Percentiles rank a stretch among this genome's conserved stretches.
Conservation (phyloP, 139 green algal genomes). For the Nannochloris sp. region DNA sequence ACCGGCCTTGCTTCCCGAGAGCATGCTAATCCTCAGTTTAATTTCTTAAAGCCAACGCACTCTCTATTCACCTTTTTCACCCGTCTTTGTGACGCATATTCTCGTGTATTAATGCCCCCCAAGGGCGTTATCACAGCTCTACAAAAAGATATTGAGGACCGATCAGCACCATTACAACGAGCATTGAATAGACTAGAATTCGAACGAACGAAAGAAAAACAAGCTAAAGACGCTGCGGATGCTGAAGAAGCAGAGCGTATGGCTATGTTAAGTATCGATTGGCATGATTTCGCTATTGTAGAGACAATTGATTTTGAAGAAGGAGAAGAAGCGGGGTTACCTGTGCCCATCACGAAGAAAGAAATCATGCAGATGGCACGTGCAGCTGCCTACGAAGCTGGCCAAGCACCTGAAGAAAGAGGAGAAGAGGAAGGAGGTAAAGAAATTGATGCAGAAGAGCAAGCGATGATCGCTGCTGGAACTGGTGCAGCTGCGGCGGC, state of each 20-base stretch:
- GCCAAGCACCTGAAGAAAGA: no score
- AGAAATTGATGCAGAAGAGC: constrained; percentile 85
- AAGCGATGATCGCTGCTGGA: constrained; percentile 57
- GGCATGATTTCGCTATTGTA: constrained; percentile 97
- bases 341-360: constrained; percentile 68
- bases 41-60: constrained; percentile 96
- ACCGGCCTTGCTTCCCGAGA: constrained; percentile 72
- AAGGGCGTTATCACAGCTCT: constrained; percentile 65
- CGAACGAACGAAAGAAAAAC: constrained; percentile 63
- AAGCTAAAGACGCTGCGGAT: constrained; percentile 63
- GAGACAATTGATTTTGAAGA: constrained; percentile 94
- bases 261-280: constrained; percentile 87
- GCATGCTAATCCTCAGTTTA: constrained; percentile 41
- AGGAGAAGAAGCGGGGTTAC: constrained; percentile 85
- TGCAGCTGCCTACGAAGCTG: constrained; percentile 14
- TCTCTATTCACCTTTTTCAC: constrained; percentile 93
- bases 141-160: constrained; percentile 53
- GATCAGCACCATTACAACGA: constrained; percentile 65
- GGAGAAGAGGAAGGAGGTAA: constrained; percentile 13
- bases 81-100: constrained; percentile 86
- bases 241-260: constrained; percentile 77
- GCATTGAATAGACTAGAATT: constrained; percentile 83
- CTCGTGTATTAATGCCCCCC: constrained; percentile 80
- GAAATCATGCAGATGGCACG: constrained; percentile 53
- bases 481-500: background rate